Conservation (phyloP, 2,329 filamentous ascomycete genomes). For the Pezicula carpinea region DNA sequence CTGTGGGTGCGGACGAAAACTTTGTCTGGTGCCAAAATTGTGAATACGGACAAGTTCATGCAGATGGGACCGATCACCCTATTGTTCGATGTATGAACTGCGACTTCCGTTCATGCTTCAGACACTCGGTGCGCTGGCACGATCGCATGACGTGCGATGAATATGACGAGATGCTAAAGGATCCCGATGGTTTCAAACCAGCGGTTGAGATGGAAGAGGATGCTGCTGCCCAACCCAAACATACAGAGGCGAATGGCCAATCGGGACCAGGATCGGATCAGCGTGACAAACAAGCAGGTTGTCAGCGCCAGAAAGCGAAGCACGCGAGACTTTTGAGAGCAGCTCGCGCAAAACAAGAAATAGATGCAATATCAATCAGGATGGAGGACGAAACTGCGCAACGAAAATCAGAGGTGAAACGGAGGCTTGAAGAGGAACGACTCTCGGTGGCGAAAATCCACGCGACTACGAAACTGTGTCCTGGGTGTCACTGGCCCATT, state of each 20-base stretch:
- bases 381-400: not conserved
- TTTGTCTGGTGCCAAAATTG: conserved; percentile 15
- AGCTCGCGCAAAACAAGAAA: conserved; percentile 4
- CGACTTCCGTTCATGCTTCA: conserved; percentile 10
- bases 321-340: conserved; percentile 1
- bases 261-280: not conserved
- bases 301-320: conserved; percentile 4
- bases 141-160: conserved; percentile 12
- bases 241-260: conserved; percentile 1
- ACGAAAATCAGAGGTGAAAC: conserved; percentile 1
- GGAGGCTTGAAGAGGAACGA: conserved; percentile 3
- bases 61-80: conserved; percentile 5
- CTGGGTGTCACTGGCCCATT: conserved; percentile 8
- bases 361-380: not conserved
- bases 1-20: conserved; percentile 4
- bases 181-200: conserved; percentile 8
- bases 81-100: conserved; percentile 11
- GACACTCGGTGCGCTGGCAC: conserved; percentile 10
- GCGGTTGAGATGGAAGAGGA: conserved; percentile 5
- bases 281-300: conserved; percentile 3
- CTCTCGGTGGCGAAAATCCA: conserved; percentile 4
- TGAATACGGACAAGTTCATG: conserved; percentile 12
- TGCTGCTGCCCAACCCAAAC: not conserved
- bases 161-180: conserved; percentile 11
- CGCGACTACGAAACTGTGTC: conserved; percentile 8